Percentiles rank a stretch among this genome's conserved stretches.
Evolutionary conservation across 2,329 filamentous ascomycete genomes (phyloP).

Genomic region (Pezicula rhizophila): DNA sequence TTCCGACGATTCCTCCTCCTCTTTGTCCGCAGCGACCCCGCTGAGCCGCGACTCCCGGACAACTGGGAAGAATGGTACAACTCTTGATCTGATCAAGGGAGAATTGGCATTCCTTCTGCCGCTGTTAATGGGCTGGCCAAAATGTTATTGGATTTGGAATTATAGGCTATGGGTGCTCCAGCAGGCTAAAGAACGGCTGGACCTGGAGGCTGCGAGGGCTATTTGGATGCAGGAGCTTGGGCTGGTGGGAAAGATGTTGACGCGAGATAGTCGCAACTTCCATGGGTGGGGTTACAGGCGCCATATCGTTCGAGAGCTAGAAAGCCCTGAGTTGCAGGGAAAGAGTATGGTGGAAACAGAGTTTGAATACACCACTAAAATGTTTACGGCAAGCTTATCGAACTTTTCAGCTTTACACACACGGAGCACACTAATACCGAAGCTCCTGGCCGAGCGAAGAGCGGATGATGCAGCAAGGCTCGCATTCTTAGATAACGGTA

Average conservation of each 20-base stretch:
- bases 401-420: slow-evolving; percentile 99
- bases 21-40: slow-evolving; percentile 47
- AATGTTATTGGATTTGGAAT: slow-evolving; percentile 99
- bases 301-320: slow-evolving; percentile 69
- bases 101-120: slow-evolving; percentile 82
- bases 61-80: slow-evolving; percentile 46
- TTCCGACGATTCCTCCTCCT: slow-evolving; percentile 53
- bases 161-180: slow-evolving; percentile 82
- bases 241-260: slow-evolving; percentile 82
- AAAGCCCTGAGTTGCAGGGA: slow-evolving; percentile 47
- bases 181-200: slow-evolving; percentile 61
- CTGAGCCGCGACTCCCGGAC: slow-evolving; percentile 39
- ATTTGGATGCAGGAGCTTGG: slow-evolving; percentile 83
- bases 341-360: slow-evolving; percentile 70
- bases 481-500: slow-evolving; percentile 66
- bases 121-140: slow-evolving; percentile 78
- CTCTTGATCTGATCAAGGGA: slow-evolving; percentile 52
- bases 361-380: slow-evolving; percentile 84
- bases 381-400: slow-evolving; percentile 78
- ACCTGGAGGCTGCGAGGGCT: slow-evolving; percentile 45
- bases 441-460: slow-evolving; percentile 63
- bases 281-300: slow-evolving; percentile 94
- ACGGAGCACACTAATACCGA: slow-evolving; percentile 75
- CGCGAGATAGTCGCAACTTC: slow-evolving; percentile 82
- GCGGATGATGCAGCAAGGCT: slow-evolving; percentile 58